Percentiles rank a stretch among this genome's conserved stretches.
phyloP scores from a whole-genome alignment of 176 grass and related monocot species.

The Oryza longistaminata region DNA sequence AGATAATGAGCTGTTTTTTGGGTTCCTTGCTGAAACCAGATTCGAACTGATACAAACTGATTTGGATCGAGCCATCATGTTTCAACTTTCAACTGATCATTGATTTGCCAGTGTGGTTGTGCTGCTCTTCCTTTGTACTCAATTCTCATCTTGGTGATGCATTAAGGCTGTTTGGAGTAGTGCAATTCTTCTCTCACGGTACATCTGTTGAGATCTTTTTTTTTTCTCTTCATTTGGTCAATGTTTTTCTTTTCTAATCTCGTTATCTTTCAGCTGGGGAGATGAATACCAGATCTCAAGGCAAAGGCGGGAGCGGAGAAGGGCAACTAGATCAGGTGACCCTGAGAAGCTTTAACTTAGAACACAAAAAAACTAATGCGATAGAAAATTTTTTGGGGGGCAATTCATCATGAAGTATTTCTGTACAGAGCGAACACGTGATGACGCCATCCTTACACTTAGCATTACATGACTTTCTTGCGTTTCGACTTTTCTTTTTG shows the following conservation, averaged over 20 bases:
- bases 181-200: background rate
- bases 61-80: background rate
- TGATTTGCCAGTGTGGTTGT: background rate
- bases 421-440: slow-evolving; percentile 19
- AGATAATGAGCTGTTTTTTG: background rate
- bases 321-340: background rate
- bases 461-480: background rate
- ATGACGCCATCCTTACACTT: background rate
- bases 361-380: background rate
- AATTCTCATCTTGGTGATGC: background rate
- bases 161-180: background rate
- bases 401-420: background rate
- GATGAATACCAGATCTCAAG: background rate
- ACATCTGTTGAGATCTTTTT: background rate
- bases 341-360: background rate
- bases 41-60: background rate
- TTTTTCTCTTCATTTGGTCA: background rate
- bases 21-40: slow-evolving; percentile 19
- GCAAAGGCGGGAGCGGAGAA: background rate
- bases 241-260: background rate
- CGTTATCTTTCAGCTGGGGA: background rate
- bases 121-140: background rate
- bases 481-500: background rate
- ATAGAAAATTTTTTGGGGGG: background rate
- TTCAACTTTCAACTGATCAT: background rate